These are phyloP conservation scores for Phytopythium ostracodes DNA, from an alignment of 352 stramenopile genomes.

Conservation along the genomic window DNA sequence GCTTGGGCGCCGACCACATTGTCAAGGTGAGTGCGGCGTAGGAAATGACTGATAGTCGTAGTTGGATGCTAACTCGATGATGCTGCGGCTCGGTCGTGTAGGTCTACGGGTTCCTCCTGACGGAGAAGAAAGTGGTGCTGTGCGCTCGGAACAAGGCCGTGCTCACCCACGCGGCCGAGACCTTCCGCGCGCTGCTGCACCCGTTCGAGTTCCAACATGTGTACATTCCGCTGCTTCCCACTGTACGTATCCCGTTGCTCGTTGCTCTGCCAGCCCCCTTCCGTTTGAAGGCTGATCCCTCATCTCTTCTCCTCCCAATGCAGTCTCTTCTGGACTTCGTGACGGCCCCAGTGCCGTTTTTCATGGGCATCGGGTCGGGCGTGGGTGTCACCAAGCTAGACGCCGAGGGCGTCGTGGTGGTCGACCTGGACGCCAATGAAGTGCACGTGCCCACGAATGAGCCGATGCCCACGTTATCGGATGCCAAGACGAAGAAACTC, in stretches of 20 bases:
- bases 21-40: constrained; percentile 34
- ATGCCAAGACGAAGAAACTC: constrained; percentile 58
- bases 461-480: constrained; percentile 40
- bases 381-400: constrained; percentile 32
- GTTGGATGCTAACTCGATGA: background rate
- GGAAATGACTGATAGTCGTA: too few relatives aligned
- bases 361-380: constrained; percentile 64
- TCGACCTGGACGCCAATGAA: constrained; percentile 69
- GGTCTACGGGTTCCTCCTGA: constrained; percentile 53
- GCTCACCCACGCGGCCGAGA: constrained; percentile 61
- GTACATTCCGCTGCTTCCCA: constrained; percentile 60
- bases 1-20: constrained; percentile 58
- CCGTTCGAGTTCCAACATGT: constrained; percentile 73
- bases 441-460: constrained; percentile 39
- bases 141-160: constrained; percentile 51
- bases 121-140: constrained; percentile 69
- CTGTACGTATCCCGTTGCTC: too few relatives aligned
- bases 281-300: too few relatives aligned
- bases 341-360: constrained; percentile 68
- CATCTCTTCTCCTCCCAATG: too few relatives aligned
- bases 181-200: constrained; percentile 49
- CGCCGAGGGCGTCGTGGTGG: constrained; percentile 54
- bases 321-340: constrained; percentile 70
- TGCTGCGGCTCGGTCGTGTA: constrained; percentile 3
- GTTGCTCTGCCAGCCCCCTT: too few relatives aligned